Evolutionary conservation across 768 basidiomycete species (phyloP), one percentile per base, ranked within the genome.

Genomic region (Saitozyma sp.): DNA sequence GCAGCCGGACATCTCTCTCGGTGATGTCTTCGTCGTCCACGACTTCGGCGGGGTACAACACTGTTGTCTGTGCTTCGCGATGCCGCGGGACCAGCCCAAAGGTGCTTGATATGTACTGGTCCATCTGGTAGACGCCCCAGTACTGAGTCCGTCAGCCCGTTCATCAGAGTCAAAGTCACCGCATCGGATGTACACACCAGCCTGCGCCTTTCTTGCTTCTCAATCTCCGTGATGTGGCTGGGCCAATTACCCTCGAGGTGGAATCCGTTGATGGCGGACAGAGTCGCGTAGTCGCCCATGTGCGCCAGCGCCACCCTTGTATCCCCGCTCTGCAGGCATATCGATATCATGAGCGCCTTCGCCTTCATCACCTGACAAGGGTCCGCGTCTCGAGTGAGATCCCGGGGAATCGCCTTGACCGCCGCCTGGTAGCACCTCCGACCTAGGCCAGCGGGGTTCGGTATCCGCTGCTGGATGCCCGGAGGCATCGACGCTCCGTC

Each of bases 31-130:
- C 61, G 40, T 71, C 70, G 50, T 61, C 54, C 14, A 55, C n/a
- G 8, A 73, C 69, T 54, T 74, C 72, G 45, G 67, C 48, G 5
- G 72, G 72, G 54, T 74, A 74, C 17, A 54, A 58, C 0, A 74
- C 72, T 29, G 53, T 67, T 17, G 39, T 55, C 60, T 74, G 63
- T 1, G 59, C 43, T 63, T 68, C 72, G 10, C 72, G 62, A 55
- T 64, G 62, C 9, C 63, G 62, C 5, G 65, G 50, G 6, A 67
- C 58, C 8, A 65, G 63, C 2, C 66, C 69, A 53, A 62, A 74
- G 2, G 67, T 68, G 10, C 63, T 64, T 8, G 72, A 55, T 9
- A 55, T 19, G 55, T 70, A 74, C 6, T 70, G 61, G 39, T 68
- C 67, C 9, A 59, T 38, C 13, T 61, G 56, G 54, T 74, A 74